Evolutionary conservation across 768 basidiomycete species (phyloP), one percentile per base, ranked within the genome.

Genomic region (Mycena rosella): DNA sequence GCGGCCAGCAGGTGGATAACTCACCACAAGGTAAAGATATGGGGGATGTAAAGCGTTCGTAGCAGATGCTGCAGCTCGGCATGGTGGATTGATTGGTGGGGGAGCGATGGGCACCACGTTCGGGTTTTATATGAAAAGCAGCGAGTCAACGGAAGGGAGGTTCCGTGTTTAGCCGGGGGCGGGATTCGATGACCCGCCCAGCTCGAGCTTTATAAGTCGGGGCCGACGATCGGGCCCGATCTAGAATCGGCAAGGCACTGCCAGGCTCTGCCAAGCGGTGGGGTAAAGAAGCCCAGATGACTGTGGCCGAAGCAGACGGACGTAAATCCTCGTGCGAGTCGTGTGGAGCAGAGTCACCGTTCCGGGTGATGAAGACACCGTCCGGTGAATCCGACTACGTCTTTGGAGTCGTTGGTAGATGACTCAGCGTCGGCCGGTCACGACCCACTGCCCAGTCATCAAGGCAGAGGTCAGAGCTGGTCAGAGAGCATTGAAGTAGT

Each of bases 41-140:
- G 26, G 91, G 91, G 32, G 75, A 82, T 34, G 85, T 86, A 58
- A 88, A 75, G 9, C 76, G 74, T 45, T 90, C 88, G 26, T 87
- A 80, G 74, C 91, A 92, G 69, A 91, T 89, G 61, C 83, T 82
- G 76, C 91, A 91, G 36, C 84, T 78, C 38, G 83, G 79, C 87
- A 88, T 86, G 13, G 32, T 26, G 34, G n/a, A n/a, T n/a, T 18
- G 2, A 26, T 29, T 53, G 52, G 53, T 32, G 29, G 30, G 30
- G 20, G 10, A 15, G 2, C 5, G 30, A 47, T 45, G 18, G n/a
- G 5, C 20, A 44, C 20, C 20, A 14, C 20, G 22, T 8, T 3
- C 7, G 24, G 47, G 4, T 27, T 48, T 10, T 48, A 48, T 48
- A 48, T 11, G 2, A 5, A 48, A 48, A 20, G 5, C 22, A 5